These are phyloP conservation scores for Penicillium sp. DNA, from an alignment of 2,329 filamentous ascomycete genomes.

Conservation along the genomic window DNA sequence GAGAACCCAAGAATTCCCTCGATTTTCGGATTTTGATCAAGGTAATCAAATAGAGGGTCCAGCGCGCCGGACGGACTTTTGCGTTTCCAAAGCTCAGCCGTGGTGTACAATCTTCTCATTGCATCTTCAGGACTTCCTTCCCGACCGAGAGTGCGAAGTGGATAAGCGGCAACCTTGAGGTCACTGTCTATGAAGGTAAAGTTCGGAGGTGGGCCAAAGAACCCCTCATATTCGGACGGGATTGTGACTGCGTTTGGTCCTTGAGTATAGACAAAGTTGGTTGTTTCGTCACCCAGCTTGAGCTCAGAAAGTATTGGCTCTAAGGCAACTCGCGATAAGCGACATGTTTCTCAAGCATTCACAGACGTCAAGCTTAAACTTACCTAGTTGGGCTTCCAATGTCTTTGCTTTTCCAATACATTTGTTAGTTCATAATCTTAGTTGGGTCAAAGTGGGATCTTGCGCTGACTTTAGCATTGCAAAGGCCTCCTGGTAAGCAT, in stretches of 20 bases:
- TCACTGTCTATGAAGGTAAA: conserved; percentile 19
- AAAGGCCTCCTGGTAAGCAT: conserved; percentile 25
- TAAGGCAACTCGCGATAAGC: background rate
- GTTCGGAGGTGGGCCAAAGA: conserved; percentile 28
- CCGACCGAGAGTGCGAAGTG: background rate
- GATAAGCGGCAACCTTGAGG: background rate
- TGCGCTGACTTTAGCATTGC: conserved; percentile 22
- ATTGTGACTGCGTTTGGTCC: conserved; percentile 17
- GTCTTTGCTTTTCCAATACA: background rate
- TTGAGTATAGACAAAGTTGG: conserved; percentile 22
- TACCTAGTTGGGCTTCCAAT: conserved; percentile 23
- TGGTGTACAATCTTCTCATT: conserved; percentile 10
- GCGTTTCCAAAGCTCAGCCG: background rate
- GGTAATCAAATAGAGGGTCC: conserved; percentile 16
- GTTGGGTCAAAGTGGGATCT: background rate
- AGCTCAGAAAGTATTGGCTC: conserved; percentile 16
- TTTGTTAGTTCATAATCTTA: background rate
- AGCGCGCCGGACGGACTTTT: conserved; percentile 7
- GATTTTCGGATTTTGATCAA: conserved; percentile 25
- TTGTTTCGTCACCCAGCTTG: conserved; percentile 13
- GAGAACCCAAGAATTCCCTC: conserved; percentile 31
- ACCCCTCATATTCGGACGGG: conserved; percentile 17
- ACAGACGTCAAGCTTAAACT: background rate
- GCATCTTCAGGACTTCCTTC: conserved; percentile 15
- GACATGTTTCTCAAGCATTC: background rate